Evolutionary conservation across 768 basidiomycete species (phyloP), one percentile per base, ranked within the genome.

Genomic region (Boletus vinaceobasis): DNA sequence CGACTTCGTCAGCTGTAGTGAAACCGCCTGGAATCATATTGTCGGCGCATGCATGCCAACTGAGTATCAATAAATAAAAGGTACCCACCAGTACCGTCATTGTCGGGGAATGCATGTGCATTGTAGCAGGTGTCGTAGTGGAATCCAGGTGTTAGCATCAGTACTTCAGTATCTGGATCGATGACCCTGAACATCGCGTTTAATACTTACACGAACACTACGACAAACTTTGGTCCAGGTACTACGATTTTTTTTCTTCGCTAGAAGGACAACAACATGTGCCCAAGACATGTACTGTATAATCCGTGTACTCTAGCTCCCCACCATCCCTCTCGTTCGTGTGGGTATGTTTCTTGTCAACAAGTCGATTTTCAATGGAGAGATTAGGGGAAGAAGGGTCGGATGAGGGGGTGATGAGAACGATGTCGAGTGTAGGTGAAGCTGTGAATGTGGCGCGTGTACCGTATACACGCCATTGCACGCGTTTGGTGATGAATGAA

Each of bases 81-180:
- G n/a, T n/a, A 57, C 65, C 47, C 45, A 71, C 68, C 0, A 2
- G 68, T 33, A 19, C 70, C 70, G 17, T 71, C 70, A 37, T 69
- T 70, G 56, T 70, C 70, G 21, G 68, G 68, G 63, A 69, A 69
- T 19, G 68, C 68, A 9, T 71, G 70, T 33, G 70, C 68, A 21
- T 71, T 69, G 55, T 47, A 56, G 53, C 68, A 71, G 5, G 57
- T 58, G 27, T 32, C 3, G 21, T 71, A 61, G 53, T 67, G 70
- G 65, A 69, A 69, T n/a, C n/a, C n/a, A n/a, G n/a, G n/a, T n/a
- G n/a, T n/a, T n/a, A n/a, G n/a, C n/a, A n/a, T n/a, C n/a, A n/a
- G n/a, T n/a, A n/a, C n/a, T n/a, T n/a, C 23, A 23, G 23, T 23
- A 23, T 2, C 4, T 4, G 26, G 26, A 31, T 44, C n/a, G 10